Evolutionary conservation across 148 eudicot genomes (phyloP).

Genomic region (Diospyros kaki): DNA sequence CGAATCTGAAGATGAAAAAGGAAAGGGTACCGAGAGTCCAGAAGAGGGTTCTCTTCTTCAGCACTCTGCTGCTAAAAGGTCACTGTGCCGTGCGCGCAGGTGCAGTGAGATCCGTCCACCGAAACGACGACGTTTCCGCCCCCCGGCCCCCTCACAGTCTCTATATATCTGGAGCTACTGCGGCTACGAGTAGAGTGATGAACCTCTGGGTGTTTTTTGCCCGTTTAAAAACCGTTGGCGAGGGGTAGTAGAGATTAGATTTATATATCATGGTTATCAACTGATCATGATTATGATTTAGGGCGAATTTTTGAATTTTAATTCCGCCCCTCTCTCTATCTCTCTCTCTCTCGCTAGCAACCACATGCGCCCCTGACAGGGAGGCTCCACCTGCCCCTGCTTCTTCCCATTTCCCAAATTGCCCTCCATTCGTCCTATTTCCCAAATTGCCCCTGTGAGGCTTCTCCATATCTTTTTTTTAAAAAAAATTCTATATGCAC

Average conservation of each 20-base stretch:
- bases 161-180: too few species aligned
- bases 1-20: background rate
- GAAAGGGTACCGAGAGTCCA: background rate
- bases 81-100: background rate
- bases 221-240: too few species aligned
- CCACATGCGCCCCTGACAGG: slow-evolving; percentile 15
- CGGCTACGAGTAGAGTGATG: too few species aligned
- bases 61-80: background rate
- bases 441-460: background rate
- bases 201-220: too few species aligned
- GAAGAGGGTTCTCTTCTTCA: background rate
- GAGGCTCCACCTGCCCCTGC: background rate
- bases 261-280: slow-evolving; percentile 36
- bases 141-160: background rate
- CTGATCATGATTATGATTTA: slow-evolving; percentile 2
- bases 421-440: background rate
- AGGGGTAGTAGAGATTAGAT: too few species aligned
- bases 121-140: slow-evolving; percentile 20
- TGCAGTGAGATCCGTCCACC: background rate
- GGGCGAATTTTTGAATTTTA: too few species aligned
- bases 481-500: slow-evolving; percentile 6
- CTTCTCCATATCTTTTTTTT: too few species aligned
- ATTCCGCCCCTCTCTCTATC: slow-evolving; percentile 29
- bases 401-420: background rate
- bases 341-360: too few species aligned